Base-by-base conservation (phyloP, 371 early-diverging fungal species). In the Actinomortierella ambigua region DNA sequence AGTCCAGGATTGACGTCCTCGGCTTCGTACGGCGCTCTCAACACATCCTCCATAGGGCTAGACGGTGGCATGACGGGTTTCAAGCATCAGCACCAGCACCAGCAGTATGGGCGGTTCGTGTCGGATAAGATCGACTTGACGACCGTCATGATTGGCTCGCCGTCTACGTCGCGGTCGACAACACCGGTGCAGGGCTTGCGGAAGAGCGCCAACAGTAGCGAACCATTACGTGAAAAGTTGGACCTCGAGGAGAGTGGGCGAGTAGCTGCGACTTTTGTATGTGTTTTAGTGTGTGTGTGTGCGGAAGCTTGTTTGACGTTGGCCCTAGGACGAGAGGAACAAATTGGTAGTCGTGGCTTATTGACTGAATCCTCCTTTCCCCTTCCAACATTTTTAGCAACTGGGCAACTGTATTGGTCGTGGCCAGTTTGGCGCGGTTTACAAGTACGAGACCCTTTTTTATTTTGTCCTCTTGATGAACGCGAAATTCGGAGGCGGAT, bases 391-490 rank as follows among this genome's bases (percentile, higher is more conserved):
- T 40, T 59, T 20, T 15, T 64, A 86, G 84, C 91, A 94, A 82
- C 81, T 94, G 11, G 95, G 96, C 7, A 92, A 94, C 58, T 94
- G 93, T 59, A 92, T 96, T 26, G 97, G 97, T 2, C 89, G 91
- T 65, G 97, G 97, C 2, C 95, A 95, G 46, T 95, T 94, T 73
- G 97, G 95, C 9, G 76, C 90, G 1, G 97, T 96, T 1, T 92
- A 93, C 69, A 83, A 68, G 80, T 79, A 77, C n/a, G n/a, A 59
- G 59, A 24, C 28, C 34, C 9, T n/a, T n/a, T 17, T 20, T 39
- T 2, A 13, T 27, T 11, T 20, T 22, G 18, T 15, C 18, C n/a
- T 34, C 11, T 34, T 34, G 34, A 34, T 11, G 11, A 34, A n/a
- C n/a, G n/a, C 34, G 34, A 34, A 6, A 34, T 34, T 4, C 34